Percentiles rank a stretch among this genome's conserved stretches.
Conservation (phyloP, 768 basidiomycete genomes). For the Russula virescens region DNA sequence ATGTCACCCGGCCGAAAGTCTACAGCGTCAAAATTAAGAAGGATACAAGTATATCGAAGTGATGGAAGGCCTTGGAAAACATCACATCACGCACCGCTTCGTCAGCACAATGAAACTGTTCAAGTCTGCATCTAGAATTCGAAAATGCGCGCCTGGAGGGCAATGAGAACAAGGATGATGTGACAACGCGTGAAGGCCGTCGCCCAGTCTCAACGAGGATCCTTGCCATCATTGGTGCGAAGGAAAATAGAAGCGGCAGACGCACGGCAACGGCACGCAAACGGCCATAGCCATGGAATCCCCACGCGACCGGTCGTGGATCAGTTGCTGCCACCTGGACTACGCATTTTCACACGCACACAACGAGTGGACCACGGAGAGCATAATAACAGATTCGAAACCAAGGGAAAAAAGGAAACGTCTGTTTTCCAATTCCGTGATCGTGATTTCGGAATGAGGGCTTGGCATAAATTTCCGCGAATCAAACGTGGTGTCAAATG, state of each 20-base stretch:
- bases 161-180: neutral
- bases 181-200: neutral
- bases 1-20: constrained; percentile 34
- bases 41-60: neutral
- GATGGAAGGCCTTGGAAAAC: no score
- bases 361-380: no score
- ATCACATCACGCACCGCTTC: constrained; percentile 34
- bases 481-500: no score
- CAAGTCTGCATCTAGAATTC: constrained; percentile 35
- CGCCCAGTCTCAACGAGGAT: neutral
- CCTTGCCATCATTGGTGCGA: neutral
- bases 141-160: constrained; percentile 33
- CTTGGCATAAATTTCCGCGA: no score
- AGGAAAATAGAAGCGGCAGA: neutral
- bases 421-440: no score
- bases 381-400: no score
- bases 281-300: no score
- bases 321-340: no score
- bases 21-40: constrained; percentile 16
- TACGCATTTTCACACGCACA: no score
- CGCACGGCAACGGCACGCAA: no score
- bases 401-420: neutral
- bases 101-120: constrained; percentile 43
- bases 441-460: no score
- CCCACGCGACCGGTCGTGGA: no score